Percentiles rank a stretch among this genome's conserved stretches.
Conservation (phyloP, 192 early-diverging fungal genomes). For the Entomortierella beljakovae region DNA sequence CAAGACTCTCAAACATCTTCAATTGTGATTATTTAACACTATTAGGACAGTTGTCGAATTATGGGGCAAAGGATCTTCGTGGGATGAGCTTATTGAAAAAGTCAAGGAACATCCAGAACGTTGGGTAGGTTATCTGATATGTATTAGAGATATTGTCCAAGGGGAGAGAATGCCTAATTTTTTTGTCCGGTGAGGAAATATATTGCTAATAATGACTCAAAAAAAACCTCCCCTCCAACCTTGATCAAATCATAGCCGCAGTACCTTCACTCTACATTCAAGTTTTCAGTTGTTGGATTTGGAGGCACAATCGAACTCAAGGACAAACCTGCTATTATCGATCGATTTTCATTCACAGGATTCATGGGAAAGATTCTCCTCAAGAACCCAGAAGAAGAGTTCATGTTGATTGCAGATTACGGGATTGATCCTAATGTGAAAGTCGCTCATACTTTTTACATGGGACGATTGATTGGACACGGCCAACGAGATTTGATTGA, state of each 20-base stretch:
- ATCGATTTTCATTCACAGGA: conserved; percentile 88
- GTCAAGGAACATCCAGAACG: conserved; percentile 71
- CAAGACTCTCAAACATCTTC: not conserved
- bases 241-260: no score
- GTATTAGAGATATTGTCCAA: no score
- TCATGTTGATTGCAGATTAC: conserved; percentile 84
- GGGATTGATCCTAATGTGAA: conserved; percentile 60
- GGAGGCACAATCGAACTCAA: conserved; percentile 76
- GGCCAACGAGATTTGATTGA: conserved; percentile 80
- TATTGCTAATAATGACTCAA: no score
- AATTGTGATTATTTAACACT: not conserved
- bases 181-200: no score
- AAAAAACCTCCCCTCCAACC: no score
- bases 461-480: conserved; percentile 77
- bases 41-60: conserved; percentile 78
- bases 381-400: conserved; percentile 81
- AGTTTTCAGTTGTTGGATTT: conserved; percentile 82
- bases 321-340: conserved; percentile 83
- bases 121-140: conserved; percentile 54
- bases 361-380: conserved; percentile 87
- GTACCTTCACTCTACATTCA: conserved; percentile 73
- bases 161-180: no score
- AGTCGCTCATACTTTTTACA: conserved; percentile 65
- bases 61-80: conserved; percentile 76
- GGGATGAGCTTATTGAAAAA: conserved; percentile 68